Base-by-base conservation (phyloP, 495 filamentous ascomycete genomes). In the Cercophora scortea region DNA sequence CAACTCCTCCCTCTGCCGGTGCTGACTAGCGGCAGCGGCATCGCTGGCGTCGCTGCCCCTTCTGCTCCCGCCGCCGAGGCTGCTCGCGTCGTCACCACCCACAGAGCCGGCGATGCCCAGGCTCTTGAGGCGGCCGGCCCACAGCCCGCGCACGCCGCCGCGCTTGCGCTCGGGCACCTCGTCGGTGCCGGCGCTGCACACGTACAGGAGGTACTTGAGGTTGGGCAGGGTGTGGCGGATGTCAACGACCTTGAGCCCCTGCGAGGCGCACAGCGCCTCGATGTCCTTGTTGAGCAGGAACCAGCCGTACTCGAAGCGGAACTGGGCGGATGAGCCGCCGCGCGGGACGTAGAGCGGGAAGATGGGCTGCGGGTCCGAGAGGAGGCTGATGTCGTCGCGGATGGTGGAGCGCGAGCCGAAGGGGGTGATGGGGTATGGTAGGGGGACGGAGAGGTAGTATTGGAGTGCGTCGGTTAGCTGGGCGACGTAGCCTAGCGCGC, bases 261-360 rank as follows among this genome's bases (percentile, higher is more conserved):
- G 80, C n/a, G 79, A 74, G 51, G 76, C 79, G 55, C 90, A 87
- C 32, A 98, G 73, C 40, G 87, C 77, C 69, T 98, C 92, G 43
- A 98, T 88, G 59, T 96, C 77, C 61, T 96, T 92, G 68, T 97
- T 96, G 4, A 98, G 74, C 10, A 97, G 69, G 57, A 97, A 98
- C 56, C 96, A 90, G 6, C 76, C 93, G 71, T 97, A 98, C 56
- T 96, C 92, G 62, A 96, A 96, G 9, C 91, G 81, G 61, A 87
- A 95, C 32, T 85, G 78, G 3, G 90, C 82, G 11, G 81, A 83
- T 1, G 67, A 72, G 12, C 74, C 73, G 15, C 84, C 82, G 52
- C 87, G 85, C 9, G 68, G 66, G 35, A 85, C 76, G 65, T 88
- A 89, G 0, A 98, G 76, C 2, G 92, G 93, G 63, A 88, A 94